These are phyloP conservation scores for Penicillium parvum DNA, from an alignment of 495 filamentous ascomycete species.

Conservation along the genomic window DNA sequence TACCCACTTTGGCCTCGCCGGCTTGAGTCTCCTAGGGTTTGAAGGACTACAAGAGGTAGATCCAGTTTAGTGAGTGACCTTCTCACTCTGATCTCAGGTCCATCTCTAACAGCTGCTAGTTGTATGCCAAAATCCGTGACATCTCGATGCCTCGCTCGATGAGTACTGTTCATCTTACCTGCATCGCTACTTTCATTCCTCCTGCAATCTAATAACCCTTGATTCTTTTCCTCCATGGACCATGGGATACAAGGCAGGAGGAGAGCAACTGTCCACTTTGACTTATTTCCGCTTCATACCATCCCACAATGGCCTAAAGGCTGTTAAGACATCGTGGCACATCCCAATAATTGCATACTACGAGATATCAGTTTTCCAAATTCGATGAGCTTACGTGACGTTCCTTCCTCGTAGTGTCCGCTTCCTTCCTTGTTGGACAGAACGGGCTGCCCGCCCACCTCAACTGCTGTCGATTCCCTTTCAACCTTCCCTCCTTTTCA, in stretches of 20 bases:
- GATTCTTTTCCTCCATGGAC: slow-evolving; percentile 41
- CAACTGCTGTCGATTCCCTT: not conserved
- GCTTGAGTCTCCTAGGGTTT: slow-evolving; percentile 75
- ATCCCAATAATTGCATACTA: slow-evolving; percentile 11
- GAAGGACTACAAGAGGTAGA: slow-evolving; percentile 77
- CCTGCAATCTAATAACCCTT: slow-evolving; percentile 75
- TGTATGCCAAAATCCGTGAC: slow-evolving; percentile 72
- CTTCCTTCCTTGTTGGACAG: not conserved
- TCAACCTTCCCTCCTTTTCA: not conserved
- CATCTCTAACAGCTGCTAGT: slow-evolving; percentile 28
- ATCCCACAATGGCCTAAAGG: slow-evolving; percentile 36
- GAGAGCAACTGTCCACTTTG: slow-evolving; percentile 47
- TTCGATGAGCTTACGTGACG: not conserved
- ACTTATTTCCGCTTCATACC: slow-evolving; percentile 50
- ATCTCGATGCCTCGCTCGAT: slow-evolving; percentile 51
- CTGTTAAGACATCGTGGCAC: slow-evolving; percentile 44
- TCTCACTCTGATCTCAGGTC: not conserved
- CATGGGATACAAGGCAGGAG: slow-evolving; percentile 73
- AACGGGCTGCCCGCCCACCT: not conserved
- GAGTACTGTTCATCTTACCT: too few species aligned
- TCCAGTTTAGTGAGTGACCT: slow-evolving; percentile 68
- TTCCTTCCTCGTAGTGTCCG: slow-evolving; percentile 1
- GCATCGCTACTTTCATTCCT: slow-evolving; percentile 30
- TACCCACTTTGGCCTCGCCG: slow-evolving; percentile 83
- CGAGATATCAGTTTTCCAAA: slow-evolving; percentile 4